Evolutionary conservation across 108 stramenopile genomes (phyloP).

Genomic region (Skeletonema menzelii): DNA sequence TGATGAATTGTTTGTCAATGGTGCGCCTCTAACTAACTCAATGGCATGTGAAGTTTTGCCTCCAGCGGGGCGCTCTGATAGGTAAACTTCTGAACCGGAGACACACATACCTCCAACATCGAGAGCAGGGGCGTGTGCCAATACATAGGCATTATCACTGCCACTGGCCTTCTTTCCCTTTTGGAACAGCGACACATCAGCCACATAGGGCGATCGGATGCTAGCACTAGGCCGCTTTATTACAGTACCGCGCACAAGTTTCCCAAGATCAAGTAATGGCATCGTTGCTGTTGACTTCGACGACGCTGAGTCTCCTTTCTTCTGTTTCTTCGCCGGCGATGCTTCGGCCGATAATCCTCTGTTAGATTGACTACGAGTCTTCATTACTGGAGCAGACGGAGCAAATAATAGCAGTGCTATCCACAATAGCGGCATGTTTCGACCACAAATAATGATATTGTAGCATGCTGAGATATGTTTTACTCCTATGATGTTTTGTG

Average conservation of each 20-base stretch:
- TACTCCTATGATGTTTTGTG: no score
- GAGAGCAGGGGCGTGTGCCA: conserved; percentile 49
- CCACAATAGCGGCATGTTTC: neutral
- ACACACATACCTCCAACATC: conserved; percentile 47
- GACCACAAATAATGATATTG: no score
- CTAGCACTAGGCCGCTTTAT: conserved; percentile 32
- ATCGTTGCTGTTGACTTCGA: neutral
- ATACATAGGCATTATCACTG: neutral
- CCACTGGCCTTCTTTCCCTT: neutral
- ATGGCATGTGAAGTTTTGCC: conserved; percentile 55
- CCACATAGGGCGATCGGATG: conserved; percentile 50
- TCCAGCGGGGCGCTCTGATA: conserved; percentile 27
- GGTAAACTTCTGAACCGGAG: conserved; percentile 21
- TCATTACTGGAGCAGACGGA: neutral
- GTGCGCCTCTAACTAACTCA: conserved; percentile 33
- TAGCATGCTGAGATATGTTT: no score
- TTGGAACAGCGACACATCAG: conserved; percentile 29
- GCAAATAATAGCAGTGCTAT: neutral
- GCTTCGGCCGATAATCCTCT: neutral
- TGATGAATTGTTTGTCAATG: neutral
- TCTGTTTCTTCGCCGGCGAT: neutral
- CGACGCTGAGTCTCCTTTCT: no score
- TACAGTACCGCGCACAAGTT: conserved; percentile 28
- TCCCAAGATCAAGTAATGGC: conserved; percentile 32
- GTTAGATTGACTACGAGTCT: neutral